Base-by-base conservation (phyloP, 352 stramenopile species). In the Pythium apleroticum region DNA sequence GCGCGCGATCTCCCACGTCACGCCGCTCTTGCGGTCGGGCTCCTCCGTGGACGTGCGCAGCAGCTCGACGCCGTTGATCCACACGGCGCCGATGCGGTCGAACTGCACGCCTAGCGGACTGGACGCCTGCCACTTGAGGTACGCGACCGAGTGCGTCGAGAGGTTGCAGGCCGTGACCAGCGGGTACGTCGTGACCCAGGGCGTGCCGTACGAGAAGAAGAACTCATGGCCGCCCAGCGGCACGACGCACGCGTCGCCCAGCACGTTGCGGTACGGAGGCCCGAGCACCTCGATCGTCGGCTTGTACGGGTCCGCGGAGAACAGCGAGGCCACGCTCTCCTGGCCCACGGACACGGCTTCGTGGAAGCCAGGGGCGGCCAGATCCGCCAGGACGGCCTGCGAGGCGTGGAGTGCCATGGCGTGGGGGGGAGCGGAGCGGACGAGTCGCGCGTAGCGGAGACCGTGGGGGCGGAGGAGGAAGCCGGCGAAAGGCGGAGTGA, bases 11-110 rank as follows among this genome's bases (percentile, higher is more conserved):
- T 82, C 58, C 85, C 85, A 93, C 27, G 58, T 65, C 35, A 86
- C 77, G 17, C 72, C 72, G 8, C 72, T 52, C 27, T 71, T 67
- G 30, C 75, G 70, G 43, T 72, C 75, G 4, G 85, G 85, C 49
- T 93, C 85, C 41, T 86, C 73, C 3, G 85, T 92, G 14, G 85
- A 91, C 55, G 84, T 91, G 27, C 85, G 78, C 25, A 93, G 75
- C 46, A 93, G 62, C 58, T 93, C 84, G 57, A 86, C 67, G 22
- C 78, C 77, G 57, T 89, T 88, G 61, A 90, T 66, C 82, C 83
- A 93, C 8, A 90, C 78, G 2, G 80, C 85, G 6, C 76, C 85
- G 61, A 90, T 81, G 57, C 83, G 85, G 57, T 93, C 85, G 59
- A 75, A 93, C 59, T 93, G 85, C 14, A 80, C 69, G 57, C 80